Conservation (phyloP, 306 rosid species). For the Lupinus albus region DNA sequence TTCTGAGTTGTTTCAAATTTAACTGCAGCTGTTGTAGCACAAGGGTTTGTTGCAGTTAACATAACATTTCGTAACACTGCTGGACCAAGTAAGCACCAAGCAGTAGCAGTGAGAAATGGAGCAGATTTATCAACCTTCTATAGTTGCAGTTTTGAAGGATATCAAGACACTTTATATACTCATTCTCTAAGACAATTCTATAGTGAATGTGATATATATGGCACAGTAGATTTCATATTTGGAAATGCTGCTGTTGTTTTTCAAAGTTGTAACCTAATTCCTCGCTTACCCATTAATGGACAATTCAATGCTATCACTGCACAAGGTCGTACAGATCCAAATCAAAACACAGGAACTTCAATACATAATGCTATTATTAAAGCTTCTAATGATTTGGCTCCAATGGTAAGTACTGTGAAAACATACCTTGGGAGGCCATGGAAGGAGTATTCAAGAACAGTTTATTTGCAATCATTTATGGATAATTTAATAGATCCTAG, state of each 20-base stretch:
- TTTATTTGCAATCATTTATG: constrained; percentile 58
- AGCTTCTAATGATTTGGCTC: constrained; percentile 56
- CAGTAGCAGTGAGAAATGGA: constrained; percentile 72
- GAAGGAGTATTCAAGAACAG: constrained; percentile 72
- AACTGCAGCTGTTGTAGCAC: constrained; percentile 63
- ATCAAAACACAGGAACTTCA: constrained; percentile 74
- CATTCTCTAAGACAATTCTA: constrained; percentile 79
- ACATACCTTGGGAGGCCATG: constrained; percentile 82
- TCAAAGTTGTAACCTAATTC: constrained; percentile 68
- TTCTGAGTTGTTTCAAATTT: not conserved
- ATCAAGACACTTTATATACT: constrained; percentile 81
- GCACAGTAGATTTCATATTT: constrained; percentile 84
- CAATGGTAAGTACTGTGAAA: constrained; percentile 18
- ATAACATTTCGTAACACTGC: constrained; percentile 80
- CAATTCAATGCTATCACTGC: constrained; percentile 81
- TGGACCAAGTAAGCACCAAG: constrained; percentile 77
- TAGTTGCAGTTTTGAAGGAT: constrained; percentile 79
- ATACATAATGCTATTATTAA: constrained; percentile 58
- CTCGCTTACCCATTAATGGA: constrained; percentile 56
- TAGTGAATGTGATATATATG: constrained; percentile 79
- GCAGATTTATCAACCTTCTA: constrained; percentile 74
- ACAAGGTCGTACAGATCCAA: constrained; percentile 72
- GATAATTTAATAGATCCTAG: constrained; percentile 50
- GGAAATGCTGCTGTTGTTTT: constrained; percentile 73
- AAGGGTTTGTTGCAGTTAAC: constrained; percentile 72